Conservation (phyloP, 139 green algal genomes). For the Deuterostichococcus epilithicus region DNA sequence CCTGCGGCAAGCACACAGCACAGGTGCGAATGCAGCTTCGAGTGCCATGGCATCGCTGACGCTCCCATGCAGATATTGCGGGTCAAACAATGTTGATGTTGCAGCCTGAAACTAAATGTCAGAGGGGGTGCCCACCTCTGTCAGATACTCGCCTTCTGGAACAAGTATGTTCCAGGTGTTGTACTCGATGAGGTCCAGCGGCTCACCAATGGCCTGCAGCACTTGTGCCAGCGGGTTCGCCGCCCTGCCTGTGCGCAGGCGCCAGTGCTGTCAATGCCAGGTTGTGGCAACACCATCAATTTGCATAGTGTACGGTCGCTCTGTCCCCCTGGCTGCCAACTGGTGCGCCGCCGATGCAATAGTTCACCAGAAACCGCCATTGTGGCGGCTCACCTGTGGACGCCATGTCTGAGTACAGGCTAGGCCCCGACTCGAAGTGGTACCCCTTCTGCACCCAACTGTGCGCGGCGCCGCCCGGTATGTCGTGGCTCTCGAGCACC, state of each 20-base stretch:
- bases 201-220: slow-evolving; percentile 74
- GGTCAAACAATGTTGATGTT: not conserved
- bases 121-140: slow-evolving; percentile 34
- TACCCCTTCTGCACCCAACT: slow-evolving; percentile 69
- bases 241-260: slow-evolving; percentile 20
- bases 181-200: slow-evolving; percentile 80
- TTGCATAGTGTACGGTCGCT: too few species aligned
- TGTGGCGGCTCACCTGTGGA: not conserved
- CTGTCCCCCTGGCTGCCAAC: too few species aligned
- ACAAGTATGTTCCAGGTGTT: slow-evolving; percentile 93
- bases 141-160: slow-evolving; percentile 85
- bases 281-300: too few species aligned
- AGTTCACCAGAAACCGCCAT: too few species aligned
- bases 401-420: slow-evolving; percentile 69
- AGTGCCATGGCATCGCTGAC: too few species aligned
- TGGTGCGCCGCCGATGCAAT: too few species aligned
- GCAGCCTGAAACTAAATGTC: not conserved
- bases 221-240: slow-evolving; percentile 84
- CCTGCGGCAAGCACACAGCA: slow-evolving; percentile 36
- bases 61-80: not conserved
- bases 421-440: slow-evolving; percentile 87
- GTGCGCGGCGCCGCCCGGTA: slow-evolving; percentile 83
- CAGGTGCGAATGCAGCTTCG: not conserved
- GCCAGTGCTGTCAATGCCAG: too few species aligned
- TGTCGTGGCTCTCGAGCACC: slow-evolving; percentile 77